These are phyloP conservation scores for Beta lomatogona DNA, from an alignment of 179 eudicot species.

Conservation along the genomic window DNA sequence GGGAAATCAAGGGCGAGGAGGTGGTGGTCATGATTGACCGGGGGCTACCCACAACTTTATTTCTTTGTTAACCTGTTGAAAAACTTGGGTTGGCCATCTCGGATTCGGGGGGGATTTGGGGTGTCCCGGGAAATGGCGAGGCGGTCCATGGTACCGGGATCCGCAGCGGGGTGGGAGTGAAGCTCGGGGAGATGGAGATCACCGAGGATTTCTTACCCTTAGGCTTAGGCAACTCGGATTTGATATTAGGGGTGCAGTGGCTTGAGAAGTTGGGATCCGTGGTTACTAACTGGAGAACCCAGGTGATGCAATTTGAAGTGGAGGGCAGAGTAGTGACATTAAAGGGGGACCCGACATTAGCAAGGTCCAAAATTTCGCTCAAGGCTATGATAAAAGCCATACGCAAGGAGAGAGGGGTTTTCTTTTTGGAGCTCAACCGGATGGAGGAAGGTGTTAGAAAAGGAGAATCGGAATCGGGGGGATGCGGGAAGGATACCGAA, in stretches of 20 bases:
- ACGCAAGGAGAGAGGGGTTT: background rate
- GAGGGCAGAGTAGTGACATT: background rate
- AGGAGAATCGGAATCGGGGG: too few relatives aligned
- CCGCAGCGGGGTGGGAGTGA: background rate
- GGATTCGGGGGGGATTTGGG: background rate
- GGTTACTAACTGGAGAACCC: too few relatives aligned
- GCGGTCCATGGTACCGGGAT: background rate
- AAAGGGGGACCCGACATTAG: background rate
- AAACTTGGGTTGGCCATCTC: too few relatives aligned
- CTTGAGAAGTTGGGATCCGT: too few relatives aligned
- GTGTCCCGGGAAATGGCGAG: background rate
- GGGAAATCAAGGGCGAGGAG: too few relatives aligned
- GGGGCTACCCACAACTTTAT: background rate
- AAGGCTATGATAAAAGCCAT: background rate
- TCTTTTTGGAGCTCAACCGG: background rate
- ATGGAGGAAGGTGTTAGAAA: background rate
- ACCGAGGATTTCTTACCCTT: background rate
- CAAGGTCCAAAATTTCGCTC: background rate
- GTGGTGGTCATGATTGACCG: background rate
- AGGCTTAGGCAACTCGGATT: background rate
- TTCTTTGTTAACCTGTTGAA: background rate
- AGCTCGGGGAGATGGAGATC: background rate
- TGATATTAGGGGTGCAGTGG: too few relatives aligned
- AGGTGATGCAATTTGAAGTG: background rate
- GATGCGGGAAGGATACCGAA: accelerated